A percentile compares a stretch with the other conserved stretches of the same genome.
phyloP scores from a whole-genome alignment of 2,329 filamentous ascomycete species.

The Penicillium sp. region DNA sequence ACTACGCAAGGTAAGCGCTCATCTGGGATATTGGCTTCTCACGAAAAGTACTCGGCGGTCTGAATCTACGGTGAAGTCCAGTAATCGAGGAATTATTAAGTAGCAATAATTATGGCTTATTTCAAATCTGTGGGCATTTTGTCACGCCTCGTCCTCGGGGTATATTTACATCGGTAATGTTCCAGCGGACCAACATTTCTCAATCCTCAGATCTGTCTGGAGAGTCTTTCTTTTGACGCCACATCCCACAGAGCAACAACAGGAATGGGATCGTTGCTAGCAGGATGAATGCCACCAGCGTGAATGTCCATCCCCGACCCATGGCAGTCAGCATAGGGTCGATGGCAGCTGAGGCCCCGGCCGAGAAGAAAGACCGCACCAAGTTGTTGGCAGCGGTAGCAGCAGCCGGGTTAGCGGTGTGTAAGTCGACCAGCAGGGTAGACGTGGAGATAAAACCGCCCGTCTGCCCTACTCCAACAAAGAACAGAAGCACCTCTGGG shows the following conservation, averaged over 20 bases:
- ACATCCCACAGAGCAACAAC: slow-evolving; percentile 8
- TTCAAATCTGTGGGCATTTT: background rate
- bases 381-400: slow-evolving; percentile 20
- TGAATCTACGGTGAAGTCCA: background rate
- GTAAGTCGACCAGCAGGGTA: slow-evolving; percentile 15
- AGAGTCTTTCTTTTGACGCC: background rate
- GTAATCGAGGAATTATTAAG: background rate
- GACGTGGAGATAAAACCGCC: slow-evolving; percentile 15
- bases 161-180: background rate
- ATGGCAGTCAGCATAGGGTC: slow-evolving; percentile 17
- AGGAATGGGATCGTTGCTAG: slow-evolving; percentile 10
- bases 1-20: no score
- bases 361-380: slow-evolving; percentile 17
- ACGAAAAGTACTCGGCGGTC: no score
- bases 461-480: slow-evolving; percentile 15
- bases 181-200: background rate
- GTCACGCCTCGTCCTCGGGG: no score
- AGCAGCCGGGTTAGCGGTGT: slow-evolving; percentile 11
- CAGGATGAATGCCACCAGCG: slow-evolving; percentile 13
- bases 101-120: background rate
- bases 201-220: background rate
- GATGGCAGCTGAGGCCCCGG: slow-evolving; percentile 16
- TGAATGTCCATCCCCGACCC: slow-evolving; percentile 19
- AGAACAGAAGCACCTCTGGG: slow-evolving; percentile 16
- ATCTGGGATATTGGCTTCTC: no score